Conservation (phyloP, 2,329 filamentous ascomycete species). For the Alternaria hordeiaustralica region DNA sequence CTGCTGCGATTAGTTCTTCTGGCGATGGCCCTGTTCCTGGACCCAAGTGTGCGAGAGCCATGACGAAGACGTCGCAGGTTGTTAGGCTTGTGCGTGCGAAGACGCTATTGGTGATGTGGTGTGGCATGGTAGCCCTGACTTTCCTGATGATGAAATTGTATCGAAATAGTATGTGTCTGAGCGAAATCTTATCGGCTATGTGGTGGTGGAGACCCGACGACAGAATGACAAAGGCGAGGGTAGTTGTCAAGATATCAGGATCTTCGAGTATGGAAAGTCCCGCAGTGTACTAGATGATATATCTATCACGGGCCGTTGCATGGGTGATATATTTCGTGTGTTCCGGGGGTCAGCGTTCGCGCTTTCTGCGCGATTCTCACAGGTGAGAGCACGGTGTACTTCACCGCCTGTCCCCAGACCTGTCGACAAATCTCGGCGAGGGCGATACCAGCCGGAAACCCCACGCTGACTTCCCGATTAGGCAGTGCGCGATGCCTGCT, state of each 20-base stretch:
- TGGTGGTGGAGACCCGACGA: not conserved
- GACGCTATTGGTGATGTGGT: constrained; percentile 32
- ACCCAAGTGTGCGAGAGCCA: constrained; percentile 36
- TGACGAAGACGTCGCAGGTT: constrained; percentile 44
- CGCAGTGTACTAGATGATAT: not conserved
- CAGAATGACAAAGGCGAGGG: not conserved
- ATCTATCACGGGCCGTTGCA: not conserved
- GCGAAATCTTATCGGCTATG: not conserved
- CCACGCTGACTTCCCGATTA: not conserved
- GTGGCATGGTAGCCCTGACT: constrained; percentile 28
- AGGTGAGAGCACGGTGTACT: constrained; percentile 17
- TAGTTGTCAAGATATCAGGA: not conserved
- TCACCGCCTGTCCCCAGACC: constrained; percentile 17
- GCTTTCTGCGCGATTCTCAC: not conserved
- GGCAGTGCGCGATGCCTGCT: constrained; percentile 9
- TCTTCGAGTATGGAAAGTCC: not conserved
- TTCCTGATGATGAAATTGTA: not conserved
- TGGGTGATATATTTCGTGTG: not conserved
- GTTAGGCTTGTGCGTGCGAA: constrained; percentile 43
- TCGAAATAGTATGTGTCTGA: not conserved
- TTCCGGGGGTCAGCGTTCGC: not conserved
- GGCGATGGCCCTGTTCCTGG: constrained; percentile 28
- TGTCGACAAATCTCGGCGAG: not conserved
- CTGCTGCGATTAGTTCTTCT: constrained; percentile 37
- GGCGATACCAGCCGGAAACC: constrained; percentile 4